Percentiles rank a stretch among this genome's conserved stretches.
Evolutionary conservation across 352 stramenopile species (phyloP).

Genomic region (Globisporangium takayamanum): DNA sequence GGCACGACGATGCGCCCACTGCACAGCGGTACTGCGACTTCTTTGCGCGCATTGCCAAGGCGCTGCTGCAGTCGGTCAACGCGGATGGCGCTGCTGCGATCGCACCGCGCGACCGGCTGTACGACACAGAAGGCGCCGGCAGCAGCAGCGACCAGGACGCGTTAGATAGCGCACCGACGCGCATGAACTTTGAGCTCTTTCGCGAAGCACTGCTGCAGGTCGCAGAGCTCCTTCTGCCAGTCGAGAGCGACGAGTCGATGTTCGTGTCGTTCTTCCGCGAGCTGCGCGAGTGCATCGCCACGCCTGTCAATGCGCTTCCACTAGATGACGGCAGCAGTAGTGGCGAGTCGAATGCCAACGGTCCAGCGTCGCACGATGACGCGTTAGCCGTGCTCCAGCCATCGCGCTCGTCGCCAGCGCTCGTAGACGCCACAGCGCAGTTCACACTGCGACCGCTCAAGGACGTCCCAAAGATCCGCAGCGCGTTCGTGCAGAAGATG

Average conservation of each 20-base stretch:
- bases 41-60: conserved; percentile 53
- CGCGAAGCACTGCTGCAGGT: conserved; percentile 53
- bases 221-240: conserved; percentile 51
- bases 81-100: conserved; percentile 27
- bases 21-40: conserved; percentile 40
- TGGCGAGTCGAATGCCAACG: background rate
- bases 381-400: background rate
- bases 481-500: conserved; percentile 48
- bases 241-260: conserved; percentile 41
- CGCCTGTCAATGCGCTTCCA: background rate
- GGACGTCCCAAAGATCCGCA: conserved; percentile 45
- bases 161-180: background rate
- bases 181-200: conserved; percentile 41
- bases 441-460: conserved; percentile 28
- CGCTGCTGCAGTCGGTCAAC: conserved; percentile 45
- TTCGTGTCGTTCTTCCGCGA: conserved; percentile 48
- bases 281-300: conserved; percentile 43
- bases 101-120: conserved; percentile 59
- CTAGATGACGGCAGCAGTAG: background rate
- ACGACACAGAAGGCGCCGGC: conserved; percentile 36
- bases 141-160: background rate
- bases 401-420: conserved; percentile 6
- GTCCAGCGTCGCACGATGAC: background rate
- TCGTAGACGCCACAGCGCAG: conserved; percentile 6
- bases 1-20: conserved; percentile 18